Evolutionary conservation across 345 rosid species (phyloP).

Genomic region (Eucalyptus sp.): DNA sequence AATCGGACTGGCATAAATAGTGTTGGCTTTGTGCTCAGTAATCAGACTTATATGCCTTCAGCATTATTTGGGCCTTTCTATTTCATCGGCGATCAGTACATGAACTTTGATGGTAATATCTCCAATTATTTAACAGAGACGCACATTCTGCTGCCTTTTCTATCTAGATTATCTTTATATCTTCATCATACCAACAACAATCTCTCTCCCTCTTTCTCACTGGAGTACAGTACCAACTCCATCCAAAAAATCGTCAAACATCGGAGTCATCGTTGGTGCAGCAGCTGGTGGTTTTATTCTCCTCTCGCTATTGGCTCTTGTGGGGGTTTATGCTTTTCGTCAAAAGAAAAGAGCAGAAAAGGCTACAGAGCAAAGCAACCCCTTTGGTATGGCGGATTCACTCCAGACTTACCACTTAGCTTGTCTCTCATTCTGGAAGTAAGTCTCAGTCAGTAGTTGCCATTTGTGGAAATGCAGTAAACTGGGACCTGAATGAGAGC

Average conservation of each 20-base stretch:
- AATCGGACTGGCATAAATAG: slow-evolving; percentile 19
- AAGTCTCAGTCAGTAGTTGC: not conserved
- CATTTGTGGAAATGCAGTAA: slow-evolving; percentile 25
- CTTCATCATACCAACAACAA: not conserved
- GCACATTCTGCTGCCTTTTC: not conserved
- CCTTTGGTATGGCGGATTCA: slow-evolving; percentile 40
- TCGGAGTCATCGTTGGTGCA: slow-evolving; percentile 55
- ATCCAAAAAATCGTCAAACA: slow-evolving; percentile 28
- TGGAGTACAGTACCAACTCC: not conserved
- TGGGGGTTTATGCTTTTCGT: slow-evolving; percentile 54
- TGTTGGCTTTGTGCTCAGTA: slow-evolving; percentile 48
- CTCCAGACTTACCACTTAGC: not conserved
- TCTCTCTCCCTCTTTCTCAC: not conserved
- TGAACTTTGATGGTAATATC: slow-evolving; percentile 36
- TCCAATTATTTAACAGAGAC: slow-evolving; percentile 6
- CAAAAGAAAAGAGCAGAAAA: slow-evolving; percentile 67
- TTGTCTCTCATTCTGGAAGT: not conserved
- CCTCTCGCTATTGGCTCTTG: slow-evolving; percentile 34
- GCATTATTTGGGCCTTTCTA: slow-evolving; percentile 38
- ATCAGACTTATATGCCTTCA: slow-evolving; percentile 58
- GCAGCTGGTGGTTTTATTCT: slow-evolving; percentile 43
- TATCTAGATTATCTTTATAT: not conserved
- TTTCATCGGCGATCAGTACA: slow-evolving; percentile 26
- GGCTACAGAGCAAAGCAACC: slow-evolving; percentile 51
- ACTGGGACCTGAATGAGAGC: slow-evolving; percentile 52